Percentiles rank a stretch among this genome's conserved stretches.
phyloP scores from a whole-genome alignment of 805 yeast species.

The Saccharomycopsis selenospora region DNA sequence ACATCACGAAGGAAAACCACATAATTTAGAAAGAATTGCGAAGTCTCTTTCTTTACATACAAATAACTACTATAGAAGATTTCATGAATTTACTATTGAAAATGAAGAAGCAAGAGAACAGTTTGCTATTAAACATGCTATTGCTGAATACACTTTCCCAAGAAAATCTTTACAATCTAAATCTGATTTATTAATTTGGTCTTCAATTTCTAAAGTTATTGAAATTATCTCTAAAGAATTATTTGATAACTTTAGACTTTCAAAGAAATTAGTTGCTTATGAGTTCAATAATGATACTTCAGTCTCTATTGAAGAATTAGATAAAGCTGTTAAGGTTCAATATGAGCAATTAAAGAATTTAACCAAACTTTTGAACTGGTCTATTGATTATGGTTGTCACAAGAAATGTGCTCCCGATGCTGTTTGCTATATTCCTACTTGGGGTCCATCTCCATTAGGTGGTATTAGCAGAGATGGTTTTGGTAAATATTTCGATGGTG shows the following conservation, averaged over 20 bases:
- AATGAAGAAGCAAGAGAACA: constrained; percentile 22
- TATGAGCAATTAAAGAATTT: constrained; percentile 21
- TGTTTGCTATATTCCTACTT: constrained; percentile 50
- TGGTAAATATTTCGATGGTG: constrained; percentile 7
- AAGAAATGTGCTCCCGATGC: constrained; percentile 39
- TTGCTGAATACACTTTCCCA: constrained; percentile 43
- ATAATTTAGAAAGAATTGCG: constrained; percentile 24
- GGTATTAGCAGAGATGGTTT: not conserved
- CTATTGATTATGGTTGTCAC: constrained; percentile 36
- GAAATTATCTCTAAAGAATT: constrained; percentile 31
- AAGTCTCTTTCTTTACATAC: constrained; percentile 36
- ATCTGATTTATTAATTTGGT: constrained; percentile 43
- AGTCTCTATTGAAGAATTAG: constrained; percentile 20
- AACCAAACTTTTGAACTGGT: constrained; percentile 34
- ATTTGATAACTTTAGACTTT: constrained; percentile 31
- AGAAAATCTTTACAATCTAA: constrained; percentile 31
- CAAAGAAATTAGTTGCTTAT: constrained; percentile 26
- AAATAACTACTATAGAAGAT: constrained; percentile 40
- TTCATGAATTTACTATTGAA: constrained; percentile 20
- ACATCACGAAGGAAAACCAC: constrained; percentile 6
- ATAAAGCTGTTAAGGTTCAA: constrained; percentile 16
- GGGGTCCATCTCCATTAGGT: constrained; percentile 53
- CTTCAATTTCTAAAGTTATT: constrained; percentile 38
- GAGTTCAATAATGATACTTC: constrained; percentile 19
- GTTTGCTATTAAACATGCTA: constrained; percentile 31